Conservation (phyloP, 2,329 filamentous ascomycete species). For the Capronia epimyces region DNA sequence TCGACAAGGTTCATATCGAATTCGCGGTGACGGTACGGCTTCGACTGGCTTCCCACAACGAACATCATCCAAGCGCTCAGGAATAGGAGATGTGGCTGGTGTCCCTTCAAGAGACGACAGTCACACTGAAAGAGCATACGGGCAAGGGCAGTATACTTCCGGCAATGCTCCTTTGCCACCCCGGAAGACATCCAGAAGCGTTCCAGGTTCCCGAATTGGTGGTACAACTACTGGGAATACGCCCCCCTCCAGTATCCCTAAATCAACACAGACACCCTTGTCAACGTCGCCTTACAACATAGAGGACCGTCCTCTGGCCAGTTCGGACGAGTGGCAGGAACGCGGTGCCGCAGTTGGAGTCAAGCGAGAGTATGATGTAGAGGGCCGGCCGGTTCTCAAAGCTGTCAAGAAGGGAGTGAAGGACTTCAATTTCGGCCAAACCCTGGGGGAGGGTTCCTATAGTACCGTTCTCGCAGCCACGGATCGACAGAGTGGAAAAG, state of each 20-base stretch:
- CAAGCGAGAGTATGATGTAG: constrained; percentile 76
- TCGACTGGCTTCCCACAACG: constrained; percentile 52
- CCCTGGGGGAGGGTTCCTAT: constrained; percentile 93
- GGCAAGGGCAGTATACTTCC: constrained; percentile 52
- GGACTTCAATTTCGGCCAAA: constrained; percentile 88
- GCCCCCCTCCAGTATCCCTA: constrained; percentile 27
- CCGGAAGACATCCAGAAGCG: constrained; percentile 68
- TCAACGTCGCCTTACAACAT: constrained; percentile 47
- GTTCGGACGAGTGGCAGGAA: constrained; percentile 93
- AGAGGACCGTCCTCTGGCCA: constrained; percentile 55
- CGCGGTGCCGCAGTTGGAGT: constrained; percentile 81
- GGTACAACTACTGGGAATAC: constrained; percentile 21
- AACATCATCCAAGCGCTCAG: constrained; percentile 55
- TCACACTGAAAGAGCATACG: constrained; percentile 64
- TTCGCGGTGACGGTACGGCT: constrained; percentile 55
- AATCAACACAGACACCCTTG: constrained; percentile 32
- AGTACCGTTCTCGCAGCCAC: constrained; percentile 91
- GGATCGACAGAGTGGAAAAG: constrained; percentile 86
- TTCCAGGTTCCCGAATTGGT: constrained; percentile 47
- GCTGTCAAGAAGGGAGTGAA: constrained; percentile 95
- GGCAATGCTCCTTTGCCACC: constrained; percentile 63
- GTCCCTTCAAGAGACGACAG: constrained; percentile 64
- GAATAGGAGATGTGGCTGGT: constrained; percentile 51
- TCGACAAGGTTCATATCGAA: constrained; percentile 47
- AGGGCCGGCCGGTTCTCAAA: constrained; percentile 72